Evolutionary conservation across 805 yeast genomes (phyloP).

Genomic region (Barnettozyma botsteinii): DNA sequence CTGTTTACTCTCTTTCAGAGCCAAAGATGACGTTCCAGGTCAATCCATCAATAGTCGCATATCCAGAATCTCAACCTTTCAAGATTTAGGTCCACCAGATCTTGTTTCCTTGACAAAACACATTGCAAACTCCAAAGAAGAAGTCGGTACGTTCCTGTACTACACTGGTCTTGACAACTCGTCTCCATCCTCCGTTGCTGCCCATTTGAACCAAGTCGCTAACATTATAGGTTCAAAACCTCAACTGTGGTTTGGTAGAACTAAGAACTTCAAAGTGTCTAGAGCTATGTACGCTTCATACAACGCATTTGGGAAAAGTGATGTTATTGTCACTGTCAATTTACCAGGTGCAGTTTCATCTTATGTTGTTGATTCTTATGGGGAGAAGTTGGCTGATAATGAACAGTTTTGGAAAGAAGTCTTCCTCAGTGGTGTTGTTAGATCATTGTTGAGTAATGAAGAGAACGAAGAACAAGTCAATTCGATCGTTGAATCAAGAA

Average conservation of each 20-base stretch:
- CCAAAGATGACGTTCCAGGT: conserved; percentile 52
- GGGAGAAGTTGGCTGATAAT: conserved; percentile 47
- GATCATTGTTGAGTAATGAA: conserved; percentile 61
- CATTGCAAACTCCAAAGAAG: conserved; percentile 49
- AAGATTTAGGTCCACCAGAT: conserved; percentile 75
- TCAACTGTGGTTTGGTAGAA: conserved; percentile 79
- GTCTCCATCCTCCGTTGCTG: conserved; percentile 72
- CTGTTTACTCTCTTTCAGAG: conserved; percentile 29
- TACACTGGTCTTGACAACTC: conserved; percentile 73
- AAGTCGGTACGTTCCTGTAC: conserved; percentile 62
- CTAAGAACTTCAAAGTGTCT: conserved; percentile 63
- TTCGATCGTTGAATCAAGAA: conserved; percentile 76
- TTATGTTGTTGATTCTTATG: conserved; percentile 37
- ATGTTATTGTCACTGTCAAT: conserved; percentile 65
- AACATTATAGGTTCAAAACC: conserved; percentile 54
- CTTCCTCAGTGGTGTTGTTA: conserved; percentile 55
- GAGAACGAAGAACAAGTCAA: conserved; percentile 73
- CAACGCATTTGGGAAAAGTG: conserved; percentile 65
- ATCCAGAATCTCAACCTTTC: conserved; percentile 48
- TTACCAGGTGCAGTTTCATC: conserved; percentile 71
- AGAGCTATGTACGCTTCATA: conserved; percentile 66
- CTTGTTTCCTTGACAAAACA: conserved; percentile 46
- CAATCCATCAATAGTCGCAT: conserved; percentile 61
- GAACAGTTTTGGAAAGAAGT: conserved; percentile 51
- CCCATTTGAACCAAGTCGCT: conserved; percentile 62